phyloP scores from a whole-genome alignment of 306 rosid species.

The Luffa acutangula region DNA sequence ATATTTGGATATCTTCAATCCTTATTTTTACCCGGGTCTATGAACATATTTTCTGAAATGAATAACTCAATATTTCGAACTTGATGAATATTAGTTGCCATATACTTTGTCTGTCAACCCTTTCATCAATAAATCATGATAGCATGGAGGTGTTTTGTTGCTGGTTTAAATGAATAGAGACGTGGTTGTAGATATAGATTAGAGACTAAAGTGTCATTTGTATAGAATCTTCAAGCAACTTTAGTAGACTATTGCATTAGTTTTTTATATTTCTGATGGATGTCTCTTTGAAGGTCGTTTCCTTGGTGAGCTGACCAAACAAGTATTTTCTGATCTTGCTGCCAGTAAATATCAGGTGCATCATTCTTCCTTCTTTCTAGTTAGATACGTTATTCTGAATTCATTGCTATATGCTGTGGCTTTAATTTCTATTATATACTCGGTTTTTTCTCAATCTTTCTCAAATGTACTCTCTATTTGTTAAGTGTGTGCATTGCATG shows the following conservation, averaged over 20 bases:
- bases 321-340: constrained; percentile 85
- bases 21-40: background rate
- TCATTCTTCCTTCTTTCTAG: constrained; percentile 7
- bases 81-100: background rate
- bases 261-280: background rate
- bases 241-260: background rate
- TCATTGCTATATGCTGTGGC: background rate
- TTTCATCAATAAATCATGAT: background rate
- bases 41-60: background rate
- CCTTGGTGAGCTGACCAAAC: constrained; percentile 87
- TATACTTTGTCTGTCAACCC: background rate
- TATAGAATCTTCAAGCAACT: background rate
- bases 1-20: background rate
- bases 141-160: background rate
- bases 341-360: constrained; percentile 96
- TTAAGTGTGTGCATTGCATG: background rate
- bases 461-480: background rate
- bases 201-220: background rate
- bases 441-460: background rate
- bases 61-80: background rate
- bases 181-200: background rate
- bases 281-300: constrained; percentile 60
- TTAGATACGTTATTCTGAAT: background rate
- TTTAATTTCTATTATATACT: background rate
- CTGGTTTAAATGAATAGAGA: background rate